Percentiles rank a stretch among this genome's conserved stretches.
These are phyloP conservation scores for Ophiosphaerella herpotricha DNA, from an alignment of 2,329 filamentous ascomycete species.

Conservation along the genomic window DNA sequence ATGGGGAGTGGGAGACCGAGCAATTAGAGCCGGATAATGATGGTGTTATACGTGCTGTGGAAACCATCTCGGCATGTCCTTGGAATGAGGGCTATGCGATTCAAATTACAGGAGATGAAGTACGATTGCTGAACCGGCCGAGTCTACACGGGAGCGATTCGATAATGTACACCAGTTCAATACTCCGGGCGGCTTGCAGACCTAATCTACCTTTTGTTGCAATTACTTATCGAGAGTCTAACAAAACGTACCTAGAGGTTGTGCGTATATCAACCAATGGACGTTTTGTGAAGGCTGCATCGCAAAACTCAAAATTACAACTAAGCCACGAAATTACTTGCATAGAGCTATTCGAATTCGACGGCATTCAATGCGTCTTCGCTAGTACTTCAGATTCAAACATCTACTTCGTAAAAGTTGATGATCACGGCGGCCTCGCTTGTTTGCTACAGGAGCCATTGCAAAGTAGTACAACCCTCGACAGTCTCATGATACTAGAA, in stretches of 20 bases:
- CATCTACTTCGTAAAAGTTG: constrained; percentile 28
- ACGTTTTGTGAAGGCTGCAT: constrained; percentile 11
- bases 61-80: constrained; percentile 37
- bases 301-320: constrained; percentile 9
- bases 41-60: constrained; percentile 32
- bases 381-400: constrained; percentile 35
- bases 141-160: constrained; percentile 18
- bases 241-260: constrained; percentile 27
- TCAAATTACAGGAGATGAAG: constrained; percentile 36
- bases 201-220: constrained; percentile 21
- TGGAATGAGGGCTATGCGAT: constrained; percentile 27
- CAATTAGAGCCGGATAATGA: constrained; percentile 28
- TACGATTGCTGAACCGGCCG: constrained; percentile 28
- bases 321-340: constrained; percentile 40
- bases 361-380: constrained; percentile 25
- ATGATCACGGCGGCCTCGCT: constrained; percentile 5
- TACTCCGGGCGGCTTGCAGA: constrained; percentile 29
- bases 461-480: background rate
- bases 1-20: constrained; percentile 30
- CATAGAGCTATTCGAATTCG: constrained; percentile 34
- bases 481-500: constrained; percentile 33
- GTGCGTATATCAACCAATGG: constrained; percentile 21
- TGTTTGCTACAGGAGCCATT: constrained; percentile 17
- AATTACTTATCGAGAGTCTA: constrained; percentile 22
- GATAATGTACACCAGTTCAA: constrained; percentile 16